Percentiles rank a stretch among this genome's conserved stretches.
These are phyloP conservation scores for Clavulina sp. DNA, from an alignment of 768 basidiomycete species.

Conservation along the genomic window DNA sequence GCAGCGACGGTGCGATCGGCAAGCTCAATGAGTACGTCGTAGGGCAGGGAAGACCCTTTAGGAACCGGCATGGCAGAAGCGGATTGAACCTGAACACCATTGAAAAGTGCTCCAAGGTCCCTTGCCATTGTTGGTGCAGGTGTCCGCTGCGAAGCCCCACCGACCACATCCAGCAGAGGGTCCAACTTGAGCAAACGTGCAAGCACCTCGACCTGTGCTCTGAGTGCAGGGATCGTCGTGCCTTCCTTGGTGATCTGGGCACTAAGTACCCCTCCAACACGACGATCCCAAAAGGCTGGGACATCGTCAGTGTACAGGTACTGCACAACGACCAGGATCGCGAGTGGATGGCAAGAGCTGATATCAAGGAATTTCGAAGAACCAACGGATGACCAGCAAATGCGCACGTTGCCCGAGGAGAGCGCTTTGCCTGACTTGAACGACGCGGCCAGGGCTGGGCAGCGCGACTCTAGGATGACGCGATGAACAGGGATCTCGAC, in stretches of 20 bases:
- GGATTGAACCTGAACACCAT: slow-evolving; percentile 12
- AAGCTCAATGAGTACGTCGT: slow-evolving; percentile 55
- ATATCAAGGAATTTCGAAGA: slow-evolving; percentile 23
- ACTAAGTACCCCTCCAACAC: slow-evolving; percentile 33
- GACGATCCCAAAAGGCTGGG: slow-evolving; percentile 68
- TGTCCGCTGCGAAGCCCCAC: slow-evolving; percentile 39
- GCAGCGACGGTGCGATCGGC: slow-evolving; percentile 43
- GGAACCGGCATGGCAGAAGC: not conserved
- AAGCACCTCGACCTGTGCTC: slow-evolving; percentile 42
- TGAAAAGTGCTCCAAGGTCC: slow-evolving; percentile 37
- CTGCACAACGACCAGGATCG: slow-evolving; percentile 55
- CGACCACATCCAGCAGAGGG: slow-evolving; percentile 35
- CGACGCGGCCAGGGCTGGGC: slow-evolving; percentile 25
- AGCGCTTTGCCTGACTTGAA: slow-evolving; percentile 20
- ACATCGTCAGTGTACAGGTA: slow-evolving; percentile 84
- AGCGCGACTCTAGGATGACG: slow-evolving; percentile 47
- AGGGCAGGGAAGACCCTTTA: not conserved
- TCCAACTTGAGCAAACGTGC: slow-evolving; percentile 43
- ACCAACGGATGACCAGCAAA: slow-evolving; percentile 1
- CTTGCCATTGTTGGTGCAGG: slow-evolving; percentile 30
- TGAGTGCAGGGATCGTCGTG: slow-evolving; percentile 32
- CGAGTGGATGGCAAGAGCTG: slow-evolving; percentile 40
- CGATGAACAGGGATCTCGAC: slow-evolving; percentile 42
- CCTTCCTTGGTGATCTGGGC: slow-evolving; percentile 24
- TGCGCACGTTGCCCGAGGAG: slow-evolving; percentile 16